Conservation (phyloP, 148 eudicot species). For the Rhododendron griersonianum region DNA sequence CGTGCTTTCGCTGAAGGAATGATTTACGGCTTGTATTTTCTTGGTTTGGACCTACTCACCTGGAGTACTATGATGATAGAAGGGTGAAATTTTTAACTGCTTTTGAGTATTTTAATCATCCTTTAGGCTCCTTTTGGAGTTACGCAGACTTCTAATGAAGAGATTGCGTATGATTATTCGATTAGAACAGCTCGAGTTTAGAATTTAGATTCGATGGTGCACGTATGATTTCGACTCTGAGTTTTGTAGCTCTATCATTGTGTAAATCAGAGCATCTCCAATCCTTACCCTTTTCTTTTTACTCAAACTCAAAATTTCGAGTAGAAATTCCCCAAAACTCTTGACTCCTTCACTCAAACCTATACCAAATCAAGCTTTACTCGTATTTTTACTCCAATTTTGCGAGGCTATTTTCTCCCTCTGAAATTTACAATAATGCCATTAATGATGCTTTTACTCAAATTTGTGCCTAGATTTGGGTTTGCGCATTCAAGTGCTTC, state of each 20-base stretch:
- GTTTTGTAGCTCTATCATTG: not conserved
- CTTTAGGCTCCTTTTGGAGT: not conserved
- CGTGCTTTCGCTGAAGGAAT: not conserved
- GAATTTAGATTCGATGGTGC: not conserved
- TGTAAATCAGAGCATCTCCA: not conserved
- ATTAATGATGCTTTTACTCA: not conserved
- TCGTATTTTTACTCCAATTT: too few relatives aligned
- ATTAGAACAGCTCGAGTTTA: not conserved
- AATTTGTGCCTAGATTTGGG: not conserved
- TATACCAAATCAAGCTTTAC: not conserved
- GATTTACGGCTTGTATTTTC: not conserved
- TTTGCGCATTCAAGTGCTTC: not conserved
- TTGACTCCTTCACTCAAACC: not conserved
- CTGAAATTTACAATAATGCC: not conserved
- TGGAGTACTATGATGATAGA: not conserved
- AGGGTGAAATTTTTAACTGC: not conserved
- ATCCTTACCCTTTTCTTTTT: not conserved
- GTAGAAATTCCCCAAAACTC: not conserved
- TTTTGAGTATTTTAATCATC: not conserved
- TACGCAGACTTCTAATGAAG: not conserved
- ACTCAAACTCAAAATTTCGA: not conserved
- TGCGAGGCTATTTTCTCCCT: not conserved
- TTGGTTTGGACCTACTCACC: not conserved
- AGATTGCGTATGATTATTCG: not conserved
- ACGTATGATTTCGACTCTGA: not conserved